phyloP scores from a whole-genome alignment of 164 flowering plant species.

The Piper betle region DNA sequence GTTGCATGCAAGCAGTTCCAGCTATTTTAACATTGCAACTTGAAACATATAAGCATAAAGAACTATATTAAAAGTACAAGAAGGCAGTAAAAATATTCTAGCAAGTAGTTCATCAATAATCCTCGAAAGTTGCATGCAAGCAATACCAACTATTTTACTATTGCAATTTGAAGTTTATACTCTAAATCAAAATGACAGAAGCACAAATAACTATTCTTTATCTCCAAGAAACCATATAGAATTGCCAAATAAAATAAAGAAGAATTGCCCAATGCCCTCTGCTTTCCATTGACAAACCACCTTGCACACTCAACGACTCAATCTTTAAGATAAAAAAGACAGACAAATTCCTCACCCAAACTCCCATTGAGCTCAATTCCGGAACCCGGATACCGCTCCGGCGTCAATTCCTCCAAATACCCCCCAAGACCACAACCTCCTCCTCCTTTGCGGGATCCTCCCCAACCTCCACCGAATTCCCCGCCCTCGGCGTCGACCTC shows the following conservation, averaged over 20 bases:
- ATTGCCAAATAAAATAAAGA: neutral
- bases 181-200: neutral
- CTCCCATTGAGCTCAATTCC: conserved; percentile 9
- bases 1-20: too few species aligned
- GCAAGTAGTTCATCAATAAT: too few species aligned
- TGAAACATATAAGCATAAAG: too few species aligned
- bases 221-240: neutral
- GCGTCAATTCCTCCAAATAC: conserved; percentile 3
- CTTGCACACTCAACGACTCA: neutral
- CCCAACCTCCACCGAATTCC: neutral
- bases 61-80: neutral
- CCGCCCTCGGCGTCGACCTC: conserved; percentile 6
- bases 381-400: conserved; percentile 3
- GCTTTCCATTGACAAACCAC: too few species aligned
- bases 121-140: too few species aligned
- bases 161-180: too few species aligned
- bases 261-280: neutral
- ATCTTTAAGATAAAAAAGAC: neutral
- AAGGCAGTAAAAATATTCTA: too few species aligned
- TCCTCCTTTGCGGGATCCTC: conserved; percentile 8
- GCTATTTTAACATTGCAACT: too few species aligned
- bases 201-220: neutral
- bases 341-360: conserved; percentile 19
- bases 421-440: conserved; percentile 1
- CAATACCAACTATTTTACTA: too few species aligned